These are phyloP conservation scores for Mrakia blollopis DNA, from an alignment of 768 basidiomycete genomes.

Conservation along the genomic window DNA sequence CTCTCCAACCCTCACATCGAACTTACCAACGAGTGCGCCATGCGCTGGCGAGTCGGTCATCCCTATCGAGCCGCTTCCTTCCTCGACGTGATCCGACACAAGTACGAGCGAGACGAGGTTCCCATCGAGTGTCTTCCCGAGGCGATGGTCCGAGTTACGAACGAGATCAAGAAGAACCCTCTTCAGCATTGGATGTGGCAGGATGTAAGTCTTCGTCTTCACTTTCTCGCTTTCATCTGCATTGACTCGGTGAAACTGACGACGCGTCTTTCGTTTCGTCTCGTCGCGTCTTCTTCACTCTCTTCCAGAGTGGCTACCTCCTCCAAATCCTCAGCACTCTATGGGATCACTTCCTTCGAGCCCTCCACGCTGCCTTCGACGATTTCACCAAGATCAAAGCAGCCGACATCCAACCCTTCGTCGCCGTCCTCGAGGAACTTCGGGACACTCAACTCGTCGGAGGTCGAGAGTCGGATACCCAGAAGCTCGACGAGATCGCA, in stretches of 20 bases:
- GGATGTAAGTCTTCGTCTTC: constrained; percentile 62
- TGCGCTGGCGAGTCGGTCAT: constrained; percentile 82
- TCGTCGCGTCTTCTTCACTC: background rate
- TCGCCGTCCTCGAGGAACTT: constrained; percentile 66
- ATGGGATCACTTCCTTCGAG: constrained; percentile 59
- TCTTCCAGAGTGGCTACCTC: constrained; percentile 33
- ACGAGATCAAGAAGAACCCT: constrained; percentile 64
- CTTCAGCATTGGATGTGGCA: constrained; percentile 69
- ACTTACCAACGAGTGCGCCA: constrained; percentile 77
- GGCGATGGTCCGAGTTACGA: constrained; percentile 67
- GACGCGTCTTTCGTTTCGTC: background rate
- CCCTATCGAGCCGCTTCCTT: constrained; percentile 73
- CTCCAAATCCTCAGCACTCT: constrained; percentile 61
- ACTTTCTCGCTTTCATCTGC: constrained; percentile 33
- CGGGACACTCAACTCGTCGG: constrained; percentile 65
- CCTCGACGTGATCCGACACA: constrained; percentile 74
- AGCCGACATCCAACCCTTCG: constrained; percentile 60
- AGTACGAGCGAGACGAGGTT: constrained; percentile 83
- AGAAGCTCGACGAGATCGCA: constrained; percentile 62
- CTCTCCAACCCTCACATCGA: constrained; percentile 72
- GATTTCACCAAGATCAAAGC: constrained; percentile 66
- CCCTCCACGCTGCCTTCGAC: constrained; percentile 78
- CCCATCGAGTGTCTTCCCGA: constrained; percentile 93
- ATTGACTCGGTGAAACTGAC: constrained; percentile 32
- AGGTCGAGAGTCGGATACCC: constrained; percentile 68